Evolutionary conservation across 495 filamentous ascomycete genomes (phyloP).

Genomic region (Parathielavia appendiculata): DNA sequence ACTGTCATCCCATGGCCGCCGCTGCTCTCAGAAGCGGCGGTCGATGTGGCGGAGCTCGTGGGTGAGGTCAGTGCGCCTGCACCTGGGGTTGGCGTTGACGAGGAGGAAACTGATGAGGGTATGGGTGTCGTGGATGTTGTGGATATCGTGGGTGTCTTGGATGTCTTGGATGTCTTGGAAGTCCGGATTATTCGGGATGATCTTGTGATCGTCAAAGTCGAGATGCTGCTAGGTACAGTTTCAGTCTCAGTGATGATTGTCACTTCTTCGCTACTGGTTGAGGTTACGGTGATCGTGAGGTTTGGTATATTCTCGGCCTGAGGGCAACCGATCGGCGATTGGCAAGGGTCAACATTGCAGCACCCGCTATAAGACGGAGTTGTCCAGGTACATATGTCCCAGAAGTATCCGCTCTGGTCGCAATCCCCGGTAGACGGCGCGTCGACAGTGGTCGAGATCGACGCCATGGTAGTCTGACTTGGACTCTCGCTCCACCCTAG

Average conservation of each 20-base stretch:
- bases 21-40: not conserved
- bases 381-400: constrained; percentile 19
- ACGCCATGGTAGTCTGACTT: constrained; percentile 3
- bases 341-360: constrained; percentile 27
- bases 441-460: not conserved
- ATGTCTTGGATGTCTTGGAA: not conserved
- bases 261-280: no score
- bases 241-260: no score
- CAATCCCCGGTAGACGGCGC: constrained; percentile 5
- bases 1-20: constrained; percentile 17
- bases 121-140: not conserved
- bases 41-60: constrained; percentile 7
- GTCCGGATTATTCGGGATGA: not conserved
- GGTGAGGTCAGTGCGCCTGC: constrained; percentile 7
- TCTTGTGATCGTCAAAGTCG: not conserved
- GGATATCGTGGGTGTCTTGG: not conserved
- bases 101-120: not conserved
- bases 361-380: constrained; percentile 18
- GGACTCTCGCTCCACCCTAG: not conserved
- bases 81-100: not conserved
- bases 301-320: no score
- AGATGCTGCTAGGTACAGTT: no score
- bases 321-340: constrained; percentile 22
- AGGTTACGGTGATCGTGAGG: no score
- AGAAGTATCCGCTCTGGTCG: constrained; percentile 16